A percentile compares a stretch with the other conserved stretches of the same genome.
Conservation (phyloP, 225 moss, liverwort and hornwort genomes). For the Marchantia paleacea region DNA sequence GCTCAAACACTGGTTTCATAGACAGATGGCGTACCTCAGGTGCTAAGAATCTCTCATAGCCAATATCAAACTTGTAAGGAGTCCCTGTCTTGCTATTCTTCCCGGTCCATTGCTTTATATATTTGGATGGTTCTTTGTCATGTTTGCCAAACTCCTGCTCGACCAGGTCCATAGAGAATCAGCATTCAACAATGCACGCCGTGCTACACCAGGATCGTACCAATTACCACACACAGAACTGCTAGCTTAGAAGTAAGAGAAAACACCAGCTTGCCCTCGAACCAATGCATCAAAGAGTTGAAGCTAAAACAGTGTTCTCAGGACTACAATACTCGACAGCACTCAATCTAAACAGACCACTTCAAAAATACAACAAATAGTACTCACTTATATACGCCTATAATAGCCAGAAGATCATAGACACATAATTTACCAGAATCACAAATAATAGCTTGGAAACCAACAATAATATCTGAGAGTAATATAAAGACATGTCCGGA, state of each 20-base stretch:
- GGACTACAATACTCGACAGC: too few species aligned
- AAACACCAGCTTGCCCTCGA: background rate
- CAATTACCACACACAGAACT: background rate
- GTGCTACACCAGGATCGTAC: background rate
- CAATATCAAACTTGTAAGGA: constrained; percentile 72
- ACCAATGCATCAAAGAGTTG: background rate
- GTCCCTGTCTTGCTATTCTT: constrained; percentile 64
- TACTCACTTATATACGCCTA: too few species aligned
- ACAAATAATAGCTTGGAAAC: too few species aligned
- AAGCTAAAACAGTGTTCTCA: too few species aligned
- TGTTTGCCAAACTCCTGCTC: constrained; percentile 88
- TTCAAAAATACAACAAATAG: too few species aligned
- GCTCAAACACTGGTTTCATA: background rate
- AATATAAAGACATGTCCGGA: too few species aligned
- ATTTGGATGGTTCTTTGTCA: constrained; percentile 84
- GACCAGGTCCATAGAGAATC: constrained; percentile 3
- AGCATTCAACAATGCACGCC: background rate
- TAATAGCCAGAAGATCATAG: too few species aligned
- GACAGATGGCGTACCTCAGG: constrained; percentile 54
- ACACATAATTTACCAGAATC: too few species aligned
- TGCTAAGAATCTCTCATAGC: constrained; percentile 87
- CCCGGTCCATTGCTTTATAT: constrained; percentile 79
- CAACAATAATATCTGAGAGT: too few species aligned
- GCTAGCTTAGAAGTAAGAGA: background rate
- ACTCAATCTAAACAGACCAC: too few species aligned